These are phyloP conservation scores for Haematococcus sp. DNA, from an alignment of 139 green algal genomes.

Conservation along the genomic window DNA sequence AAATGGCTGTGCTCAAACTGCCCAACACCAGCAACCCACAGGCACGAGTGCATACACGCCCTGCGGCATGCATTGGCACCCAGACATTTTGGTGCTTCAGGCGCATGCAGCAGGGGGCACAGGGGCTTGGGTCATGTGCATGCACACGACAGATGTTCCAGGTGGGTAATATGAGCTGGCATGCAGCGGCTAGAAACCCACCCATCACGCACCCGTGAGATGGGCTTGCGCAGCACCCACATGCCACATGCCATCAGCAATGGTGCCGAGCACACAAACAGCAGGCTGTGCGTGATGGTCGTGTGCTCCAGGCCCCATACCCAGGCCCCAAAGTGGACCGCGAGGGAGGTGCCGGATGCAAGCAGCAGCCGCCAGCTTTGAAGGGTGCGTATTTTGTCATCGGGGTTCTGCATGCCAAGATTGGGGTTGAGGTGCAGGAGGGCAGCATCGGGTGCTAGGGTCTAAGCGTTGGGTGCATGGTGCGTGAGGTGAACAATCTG, in stretches of 20 bases:
- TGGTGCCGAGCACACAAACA: slow-evolving; percentile 71
- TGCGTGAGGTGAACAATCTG: background rate
- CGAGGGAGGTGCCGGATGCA: slow-evolving; percentile 54
- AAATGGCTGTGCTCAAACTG: too few species aligned
- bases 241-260: slow-evolving; percentile 61
- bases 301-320: slow-evolving; percentile 69
- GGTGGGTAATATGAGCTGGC: too few species aligned
- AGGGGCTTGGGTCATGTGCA: too few species aligned
- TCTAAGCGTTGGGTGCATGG: background rate
- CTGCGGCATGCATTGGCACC: too few species aligned
- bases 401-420: slow-evolving; percentile 7
- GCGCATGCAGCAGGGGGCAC: too few species aligned
- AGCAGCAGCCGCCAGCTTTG: slow-evolving; percentile 22
- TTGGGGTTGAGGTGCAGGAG: too few species aligned
- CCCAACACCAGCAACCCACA: too few species aligned
- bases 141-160: too few species aligned
- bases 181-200: slow-evolving; percentile 3
- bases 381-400: slow-evolving; percentile 11
- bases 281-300: slow-evolving; percentile 71
- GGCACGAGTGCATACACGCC: too few species aligned
- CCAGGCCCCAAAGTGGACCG: slow-evolving; percentile 72
- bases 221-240: slow-evolving; percentile 46
- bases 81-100: too few species aligned
- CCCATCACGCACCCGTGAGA: slow-evolving; percentile 56
- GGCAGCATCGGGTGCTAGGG: too few species aligned